Base-by-base conservation (phyloP, 1,139 yeast genomes). In the Taphrina flavorubra region DNA sequence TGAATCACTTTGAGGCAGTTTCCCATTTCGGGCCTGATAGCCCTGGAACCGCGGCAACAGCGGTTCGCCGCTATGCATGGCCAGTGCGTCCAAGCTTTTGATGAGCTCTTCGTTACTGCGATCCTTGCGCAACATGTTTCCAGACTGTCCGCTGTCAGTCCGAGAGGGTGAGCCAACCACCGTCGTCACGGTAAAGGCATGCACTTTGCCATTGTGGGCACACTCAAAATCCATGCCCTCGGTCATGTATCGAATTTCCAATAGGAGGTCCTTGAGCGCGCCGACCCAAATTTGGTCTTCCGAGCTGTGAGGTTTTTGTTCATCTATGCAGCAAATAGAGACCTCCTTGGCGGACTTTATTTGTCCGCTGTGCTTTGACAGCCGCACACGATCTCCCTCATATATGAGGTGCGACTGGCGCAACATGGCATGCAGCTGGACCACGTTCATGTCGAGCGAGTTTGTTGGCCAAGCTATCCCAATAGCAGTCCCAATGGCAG, bases 331-430 rank as follows among this genome's bases (percentile, higher is more conserved):
- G 34, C 67, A 63, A 25, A 63, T 55, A 16, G 56, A 18, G 6
- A 69, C 34, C 36, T 55, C 65, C 44, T 31, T 39, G 18, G 59
- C 58, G 11, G 57, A 56, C 34, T 42, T 47, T 18, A 47, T 37
- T 25, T 37, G 51, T 6, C 53, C 60, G 7, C 40, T 44, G 42
- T 44, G 49, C 37, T 69, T 68, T 13, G 65, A 40, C 11, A 69
- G 31, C 8, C 68, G 58, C 34, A 69, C 68, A 11, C 62, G 68
- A 20, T 75, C 58, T 57, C 67, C 69, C 40, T 47, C 55, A n/a
- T 57, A 47, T 8, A 57, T 49, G 31, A 57, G 63, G 36, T 58
- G 63, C 18, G 63, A 65, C 42, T 59, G 56, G 7, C 68, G 56
- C 51, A 65, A 40, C 63, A 65, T 58, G 18, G 61, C 68, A 49